Evolutionary conservation across 176 grass and related monocot species (phyloP), one percentile per base, ranked within the genome.

Genomic region (Oryza coarctata): DNA sequence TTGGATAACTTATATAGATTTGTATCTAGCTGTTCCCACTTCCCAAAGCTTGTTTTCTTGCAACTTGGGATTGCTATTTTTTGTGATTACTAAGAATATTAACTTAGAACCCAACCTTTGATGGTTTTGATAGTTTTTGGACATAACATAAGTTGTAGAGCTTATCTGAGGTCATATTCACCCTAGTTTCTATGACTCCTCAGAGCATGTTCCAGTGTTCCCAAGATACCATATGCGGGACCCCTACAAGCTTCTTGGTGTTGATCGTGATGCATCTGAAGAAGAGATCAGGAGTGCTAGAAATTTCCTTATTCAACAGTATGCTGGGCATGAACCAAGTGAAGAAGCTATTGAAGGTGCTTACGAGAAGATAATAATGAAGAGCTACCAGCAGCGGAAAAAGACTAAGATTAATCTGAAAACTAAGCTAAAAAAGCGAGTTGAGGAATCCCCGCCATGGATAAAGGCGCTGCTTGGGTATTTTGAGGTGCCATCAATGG

Each of bases 361-460:
- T 63, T 99, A 99, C 35, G 97, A 99, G 81, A 95, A 87, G 75
- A 94, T 99, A 89, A 80, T 96, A 75, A 90, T 99, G 89, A 93
- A 91, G 76, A 96, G 93, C 80, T 99, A 96, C 71, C 82, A 73
- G 73, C 73, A 99, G 15, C 79, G 97, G 70, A 95, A 92, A 75
- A 96, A 90, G 70, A 82, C 91, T 61, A 99, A 99, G 82, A 89
- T 92, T 22, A 99, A 99, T 70, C 78, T 95, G 34, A 99, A 93
- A 86, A 96, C 73, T 67, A 99, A 92, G 47, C 75, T 92, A 66
- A 87, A 86, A 79, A 91, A 94, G 76, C 78, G 44, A 87, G 91
- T 99, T 0, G 87, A 96, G 61, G 93, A 96, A 67, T 95, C 89
- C 9, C 97, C 93, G 0, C 73, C 97, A 61, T 99, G 96, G 97